Conservation (phyloP, 768 basidiomycete species). For the Podaxis sp. region DNA sequence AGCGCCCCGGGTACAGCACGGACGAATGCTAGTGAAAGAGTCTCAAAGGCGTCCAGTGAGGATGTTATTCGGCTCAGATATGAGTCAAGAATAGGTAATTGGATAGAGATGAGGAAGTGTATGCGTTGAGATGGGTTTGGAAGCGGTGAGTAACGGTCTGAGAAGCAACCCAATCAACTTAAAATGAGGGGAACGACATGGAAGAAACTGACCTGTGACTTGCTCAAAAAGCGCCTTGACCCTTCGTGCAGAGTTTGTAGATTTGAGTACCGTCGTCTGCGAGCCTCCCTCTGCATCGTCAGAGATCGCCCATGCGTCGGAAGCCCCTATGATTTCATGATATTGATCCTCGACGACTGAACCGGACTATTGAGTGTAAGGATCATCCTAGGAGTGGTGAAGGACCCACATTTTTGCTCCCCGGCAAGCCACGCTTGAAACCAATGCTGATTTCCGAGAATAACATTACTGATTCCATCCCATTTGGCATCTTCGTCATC, state of each 20-base stretch:
- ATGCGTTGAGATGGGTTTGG: conserved; percentile 76
- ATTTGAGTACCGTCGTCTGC: conserved; percentile 46
- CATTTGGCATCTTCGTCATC: conserved; percentile 39
- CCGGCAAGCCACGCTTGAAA: conserved; percentile 89
- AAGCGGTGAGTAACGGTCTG: conserved; percentile 90
- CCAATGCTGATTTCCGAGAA: conserved; percentile 86
- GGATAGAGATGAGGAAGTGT: conserved; percentile 81
- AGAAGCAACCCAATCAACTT: background rate
- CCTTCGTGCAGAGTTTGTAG: conserved; percentile 83
- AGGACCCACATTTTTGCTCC: conserved; percentile 81
- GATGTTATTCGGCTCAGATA: conserved; percentile 79
- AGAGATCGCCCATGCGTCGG: conserved; percentile 85
- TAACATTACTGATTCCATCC: conserved; percentile 79
- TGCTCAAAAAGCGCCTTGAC: conserved; percentile 88
- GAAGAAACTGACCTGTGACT: conserved; percentile 68
- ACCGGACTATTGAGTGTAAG: background rate
- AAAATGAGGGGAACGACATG: background rate
- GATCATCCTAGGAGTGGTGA: background rate
- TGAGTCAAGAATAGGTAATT: conserved; percentile 78
- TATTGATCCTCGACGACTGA: conserved; percentile 89
- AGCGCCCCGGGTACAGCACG: conserved; percentile 93
- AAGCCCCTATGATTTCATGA: conserved; percentile 73
- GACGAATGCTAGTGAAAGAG: conserved; percentile 82
- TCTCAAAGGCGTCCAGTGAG: conserved; percentile 93
- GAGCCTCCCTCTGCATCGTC: conserved; percentile 53